These are phyloP conservation scores for Rheum nobile DNA, from an alignment of 148 eudicot species.

Conservation along the genomic window DNA sequence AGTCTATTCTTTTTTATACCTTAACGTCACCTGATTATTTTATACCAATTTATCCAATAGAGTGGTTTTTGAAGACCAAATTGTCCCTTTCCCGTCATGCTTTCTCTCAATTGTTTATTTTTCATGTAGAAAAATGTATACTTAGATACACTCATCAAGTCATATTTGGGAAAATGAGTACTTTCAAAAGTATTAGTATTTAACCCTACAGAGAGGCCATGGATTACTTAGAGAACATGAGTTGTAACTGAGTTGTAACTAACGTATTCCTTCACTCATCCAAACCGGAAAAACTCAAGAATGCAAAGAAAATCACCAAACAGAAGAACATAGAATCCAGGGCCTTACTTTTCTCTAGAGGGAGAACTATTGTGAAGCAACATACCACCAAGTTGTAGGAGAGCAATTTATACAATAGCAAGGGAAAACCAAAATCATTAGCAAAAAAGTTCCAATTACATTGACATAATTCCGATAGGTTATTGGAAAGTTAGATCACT, in stretches of 20 bases:
- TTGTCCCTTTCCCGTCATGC: background rate
- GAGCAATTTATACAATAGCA: background rate
- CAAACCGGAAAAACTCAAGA: background rate
- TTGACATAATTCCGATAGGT: background rate
- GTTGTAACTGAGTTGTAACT: background rate
- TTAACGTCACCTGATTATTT: background rate
- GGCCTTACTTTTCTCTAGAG: conserved; percentile 86
- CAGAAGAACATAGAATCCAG: background rate
- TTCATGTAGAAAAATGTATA: too few relatives aligned
- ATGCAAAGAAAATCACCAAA: background rate
- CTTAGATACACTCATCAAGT: background rate
- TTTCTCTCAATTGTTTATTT: background rate
- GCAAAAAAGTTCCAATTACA: background rate
- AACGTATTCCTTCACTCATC: background rate
- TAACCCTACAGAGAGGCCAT: background rate
- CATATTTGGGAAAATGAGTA: too few relatives aligned
- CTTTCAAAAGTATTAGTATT: too few relatives aligned
- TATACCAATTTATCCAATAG: background rate
- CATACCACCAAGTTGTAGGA: conserved; percentile 23
- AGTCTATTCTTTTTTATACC: background rate
- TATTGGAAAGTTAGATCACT: conserved; percentile 6
- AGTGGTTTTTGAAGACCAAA: background rate
- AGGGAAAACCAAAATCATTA: background rate
- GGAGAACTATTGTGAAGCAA: conserved; percentile 53
- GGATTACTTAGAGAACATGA: background rate